phyloP scores from a whole-genome alignment of 805 yeast genomes.

The Suhomyces tanzawaensis region DNA sequence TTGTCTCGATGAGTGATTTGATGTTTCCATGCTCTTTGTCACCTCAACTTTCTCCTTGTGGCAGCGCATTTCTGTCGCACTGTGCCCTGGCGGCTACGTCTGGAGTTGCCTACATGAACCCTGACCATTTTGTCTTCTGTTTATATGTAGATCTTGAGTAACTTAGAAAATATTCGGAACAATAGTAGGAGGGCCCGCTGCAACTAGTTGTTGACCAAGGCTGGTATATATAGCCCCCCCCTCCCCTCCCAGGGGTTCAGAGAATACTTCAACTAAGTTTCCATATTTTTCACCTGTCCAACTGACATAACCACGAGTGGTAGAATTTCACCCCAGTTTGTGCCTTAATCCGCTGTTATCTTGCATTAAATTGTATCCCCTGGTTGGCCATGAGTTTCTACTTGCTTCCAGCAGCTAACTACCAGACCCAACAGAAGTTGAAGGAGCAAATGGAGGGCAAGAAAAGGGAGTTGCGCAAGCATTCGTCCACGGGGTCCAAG shows the following conservation, averaged over 20 bases:
- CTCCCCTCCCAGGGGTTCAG: not conserved
- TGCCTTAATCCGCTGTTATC: too few species aligned
- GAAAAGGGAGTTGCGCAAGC: slow-evolving; percentile 7
- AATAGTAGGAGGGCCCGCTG: too few species aligned
- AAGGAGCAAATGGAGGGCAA: slow-evolving; percentile 13
- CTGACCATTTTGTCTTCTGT: too few species aligned
- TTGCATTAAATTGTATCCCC: not conserved
- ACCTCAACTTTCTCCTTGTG: too few species aligned
- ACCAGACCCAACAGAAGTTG: slow-evolving; percentile 17
- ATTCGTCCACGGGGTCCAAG: slow-evolving; percentile 1
- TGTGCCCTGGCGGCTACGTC: too few species aligned
- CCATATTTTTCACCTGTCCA: not conserved
- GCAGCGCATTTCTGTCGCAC: too few species aligned
- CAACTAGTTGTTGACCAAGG: not conserved
- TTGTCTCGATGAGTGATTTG: too few species aligned
- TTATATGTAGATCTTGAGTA: too few species aligned
- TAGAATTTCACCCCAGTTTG: too few species aligned
- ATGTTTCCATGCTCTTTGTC: too few species aligned
- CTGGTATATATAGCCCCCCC: not conserved
- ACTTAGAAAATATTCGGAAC: too few species aligned
- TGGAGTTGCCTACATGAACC: too few species aligned
- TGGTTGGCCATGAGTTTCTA: slow-evolving; percentile 12
- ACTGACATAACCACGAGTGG: not conserved
- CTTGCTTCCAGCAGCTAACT: slow-evolving; percentile 16
- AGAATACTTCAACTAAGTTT: not conserved